Conservation (phyloP, 2,329 filamentous ascomycete species). For the Hypoxylon sp. region DNA sequence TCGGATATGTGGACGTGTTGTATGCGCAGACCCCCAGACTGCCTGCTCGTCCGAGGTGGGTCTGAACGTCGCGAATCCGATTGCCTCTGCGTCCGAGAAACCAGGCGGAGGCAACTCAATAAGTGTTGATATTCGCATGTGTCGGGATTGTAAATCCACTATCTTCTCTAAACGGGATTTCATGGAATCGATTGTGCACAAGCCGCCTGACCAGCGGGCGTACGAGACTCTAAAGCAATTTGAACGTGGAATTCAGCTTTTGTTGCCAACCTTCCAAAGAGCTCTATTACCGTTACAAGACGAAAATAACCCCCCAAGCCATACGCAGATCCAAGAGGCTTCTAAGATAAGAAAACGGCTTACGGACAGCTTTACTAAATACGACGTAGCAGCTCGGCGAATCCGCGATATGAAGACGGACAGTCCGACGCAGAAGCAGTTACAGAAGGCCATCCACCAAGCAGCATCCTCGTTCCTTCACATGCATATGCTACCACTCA, state of each 20-base stretch:
- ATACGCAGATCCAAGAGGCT: slow-evolving; percentile 83
- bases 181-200: slow-evolving; percentile 73
- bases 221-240: slow-evolving; percentile 90
- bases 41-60: slow-evolving; percentile 87
- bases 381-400: slow-evolving; percentile 83
- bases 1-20: slow-evolving; percentile 90
- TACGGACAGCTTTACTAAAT: slow-evolving; percentile 90
- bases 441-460: slow-evolving; percentile 86
- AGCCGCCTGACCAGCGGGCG: slow-evolving; percentile 80
- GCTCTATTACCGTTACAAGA: slow-evolving; percentile 78
- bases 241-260: slow-evolving; percentile 83
- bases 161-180: slow-evolving; percentile 81
- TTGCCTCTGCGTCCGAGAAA: slow-evolving; percentile 61
- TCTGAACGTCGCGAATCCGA: slow-evolving; percentile 75
- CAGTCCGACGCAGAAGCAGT: slow-evolving; percentile 76
- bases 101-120: slow-evolving; percentile 56
- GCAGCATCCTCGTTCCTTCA: slow-evolving; percentile 88
- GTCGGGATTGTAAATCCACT: slow-evolving; percentile 81
- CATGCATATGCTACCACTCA: slow-evolving; percentile 90
- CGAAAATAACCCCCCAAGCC: slow-evolving; percentile 62
- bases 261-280: slow-evolving; percentile 88
- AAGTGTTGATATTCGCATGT: slow-evolving; percentile 88
- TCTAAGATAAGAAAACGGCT: slow-evolving; percentile 90
- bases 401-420: slow-evolving; percentile 83
- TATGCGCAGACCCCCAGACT: slow-evolving; percentile 89